These are phyloP conservation scores for Fusarium virguliforme DNA, from an alignment of 2,329 filamentous ascomycete genomes.

Conservation along the genomic window DNA sequence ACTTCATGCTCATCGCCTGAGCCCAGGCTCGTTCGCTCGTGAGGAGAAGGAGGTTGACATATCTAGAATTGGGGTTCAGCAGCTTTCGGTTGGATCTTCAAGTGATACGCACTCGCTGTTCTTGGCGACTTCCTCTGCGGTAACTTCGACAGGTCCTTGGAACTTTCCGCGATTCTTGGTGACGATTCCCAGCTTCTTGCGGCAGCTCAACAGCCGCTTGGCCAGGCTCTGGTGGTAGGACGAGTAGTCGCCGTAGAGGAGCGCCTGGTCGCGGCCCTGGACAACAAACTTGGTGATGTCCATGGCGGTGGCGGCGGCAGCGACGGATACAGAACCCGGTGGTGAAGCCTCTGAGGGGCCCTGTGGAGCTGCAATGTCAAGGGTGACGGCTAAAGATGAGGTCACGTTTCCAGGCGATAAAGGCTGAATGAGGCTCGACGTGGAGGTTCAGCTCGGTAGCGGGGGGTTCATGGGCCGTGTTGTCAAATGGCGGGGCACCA, in stretches of 20 bases:
- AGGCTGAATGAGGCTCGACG: constrained; percentile 49
- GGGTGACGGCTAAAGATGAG: constrained; percentile 26
- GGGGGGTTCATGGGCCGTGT: constrained; percentile 43
- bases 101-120: constrained; percentile 78
- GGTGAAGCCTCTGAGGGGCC: neutral
- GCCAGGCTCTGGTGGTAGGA: constrained; percentile 86
- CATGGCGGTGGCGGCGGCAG: constrained; percentile 68
- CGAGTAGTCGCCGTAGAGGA: constrained; percentile 90
- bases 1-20: constrained; percentile 95
- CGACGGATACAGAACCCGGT: neutral
- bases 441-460: constrained; percentile 48
- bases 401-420: constrained; percentile 27
- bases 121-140: constrained; percentile 80
- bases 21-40: constrained; percentile 94
- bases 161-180: constrained; percentile 92
- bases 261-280: constrained; percentile 83
- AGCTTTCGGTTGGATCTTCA: constrained; percentile 9
- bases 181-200: constrained; percentile 87
- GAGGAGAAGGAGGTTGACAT: constrained; percentile 84
- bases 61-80: constrained; percentile 65
- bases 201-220: constrained; percentile 84
- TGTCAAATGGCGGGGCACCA: constrained; percentile 49
- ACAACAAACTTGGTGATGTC: constrained; percentile 91
- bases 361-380: constrained; percentile 16
- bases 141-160: constrained; percentile 78